Conservation (phyloP, 2,329 filamentous ascomycete species). For the Pestalotiopsis sp. region DNA sequence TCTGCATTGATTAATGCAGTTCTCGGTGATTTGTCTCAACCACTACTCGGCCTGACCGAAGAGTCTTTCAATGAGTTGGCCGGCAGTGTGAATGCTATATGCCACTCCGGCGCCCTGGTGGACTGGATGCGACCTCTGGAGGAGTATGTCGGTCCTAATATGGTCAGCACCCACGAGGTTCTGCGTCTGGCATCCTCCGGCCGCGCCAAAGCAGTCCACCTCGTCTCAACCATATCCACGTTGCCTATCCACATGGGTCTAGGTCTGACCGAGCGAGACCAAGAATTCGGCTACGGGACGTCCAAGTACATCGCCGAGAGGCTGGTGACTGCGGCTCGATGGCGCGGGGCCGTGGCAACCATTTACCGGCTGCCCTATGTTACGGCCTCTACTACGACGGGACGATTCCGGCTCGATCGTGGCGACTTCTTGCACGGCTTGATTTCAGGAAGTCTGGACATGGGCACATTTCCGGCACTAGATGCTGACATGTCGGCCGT, state of each 20-base stretch:
- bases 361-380: slow-evolving; percentile 30
- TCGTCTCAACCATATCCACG: slow-evolving; percentile 31
- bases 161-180: slow-evolving; percentile 31
- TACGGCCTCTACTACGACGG: slow-evolving; percentile 26
- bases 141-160: slow-evolving; percentile 32
- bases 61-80: slow-evolving; percentile 27
- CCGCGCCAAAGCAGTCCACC: slow-evolving; percentile 27
- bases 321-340: slow-evolving; percentile 28
- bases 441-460: slow-evolving; percentile 26
- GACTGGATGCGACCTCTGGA: slow-evolving; percentile 32
- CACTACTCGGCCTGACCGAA: slow-evolving; percentile 25
- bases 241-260: slow-evolving; percentile 29
- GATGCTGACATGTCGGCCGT: slow-evolving; percentile 27
- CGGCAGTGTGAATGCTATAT: slow-evolving; percentile 26
- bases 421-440: slow-evolving; percentile 33
- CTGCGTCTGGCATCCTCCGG: slow-evolving; percentile 30
- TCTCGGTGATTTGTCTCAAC: slow-evolving; percentile 26
- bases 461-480: slow-evolving; percentile 29
- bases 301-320: slow-evolving; percentile 30
- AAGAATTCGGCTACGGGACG: slow-evolving; percentile 30
- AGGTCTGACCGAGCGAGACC: slow-evolving; percentile 24
- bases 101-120: slow-evolving; percentile 30
- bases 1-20: slow-evolving; percentile 21
- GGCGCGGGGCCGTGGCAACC: slow-evolving; percentile 27
- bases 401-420: slow-evolving; percentile 30